Base-by-base conservation (phyloP, 257 asterid species). In the Solanum neorickii region DNA sequence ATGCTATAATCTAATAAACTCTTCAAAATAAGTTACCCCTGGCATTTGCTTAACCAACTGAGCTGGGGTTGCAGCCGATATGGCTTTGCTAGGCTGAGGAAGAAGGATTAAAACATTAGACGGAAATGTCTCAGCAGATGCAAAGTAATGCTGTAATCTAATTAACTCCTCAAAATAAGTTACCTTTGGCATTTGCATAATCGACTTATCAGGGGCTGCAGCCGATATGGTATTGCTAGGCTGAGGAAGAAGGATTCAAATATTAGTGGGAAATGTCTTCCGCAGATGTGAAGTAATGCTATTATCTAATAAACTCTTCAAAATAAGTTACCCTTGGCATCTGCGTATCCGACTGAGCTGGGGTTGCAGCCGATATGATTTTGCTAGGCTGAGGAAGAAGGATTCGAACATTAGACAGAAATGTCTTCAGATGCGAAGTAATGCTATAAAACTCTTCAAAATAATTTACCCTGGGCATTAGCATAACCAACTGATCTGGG, bases 161-260 rank as follows among this genome's bases (percentile, higher is more conserved):
- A 77, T 42, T 1, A 25, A 77, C 12, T 18, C 60, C 25, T 77
- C 62, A 0, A 77, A 44, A 44, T 77, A 77, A 77, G 84, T 89
- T 89, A 94, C 98, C 87, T 52, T 11, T 12, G 92, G 87, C 86
- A 62, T 72, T 68, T 87, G 89, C 82, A 86, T 93, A 62, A 89
- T 91, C 23, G 62, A 52, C 62, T 52, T 21, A 52, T 52, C 62
- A 16, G 0, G 0, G 62, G 6, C 18, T 52, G 62, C 62, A 52
- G 62, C 62, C 27, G 89, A 62, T 76, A 37, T 31, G 59, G 83
- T 21, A 39, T 83, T 12, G 33, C 90, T 65, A 20, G 88, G 83
- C 96, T 93, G 93, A 77, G 83, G 87, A 85, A 23, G 68, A 56
- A 87, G 68, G 62, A 49, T 83, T 56, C 23, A 77, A 77, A 33